Evolutionary conservation across 1,139 yeast genomes (phyloP).

Genomic region (Lodderomyces elongisporus): DNA sequence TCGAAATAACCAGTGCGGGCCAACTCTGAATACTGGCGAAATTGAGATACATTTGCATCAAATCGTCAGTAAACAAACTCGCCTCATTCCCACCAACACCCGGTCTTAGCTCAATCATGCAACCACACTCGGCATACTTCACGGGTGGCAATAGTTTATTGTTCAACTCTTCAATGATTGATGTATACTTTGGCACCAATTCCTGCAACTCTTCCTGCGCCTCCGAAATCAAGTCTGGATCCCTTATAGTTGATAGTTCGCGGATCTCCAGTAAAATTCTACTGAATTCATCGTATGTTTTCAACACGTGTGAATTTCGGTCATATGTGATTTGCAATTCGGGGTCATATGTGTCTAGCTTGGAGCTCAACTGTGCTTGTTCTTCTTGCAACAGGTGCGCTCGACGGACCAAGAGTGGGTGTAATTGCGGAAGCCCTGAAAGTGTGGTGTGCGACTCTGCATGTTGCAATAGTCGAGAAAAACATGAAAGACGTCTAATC

Average conservation of each 20-base stretch:
- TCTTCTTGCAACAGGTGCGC: constrained; percentile 54
- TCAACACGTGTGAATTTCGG: constrained; percentile 31
- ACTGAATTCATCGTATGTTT: constrained; percentile 34
- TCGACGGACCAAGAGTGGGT: constrained; percentile 58
- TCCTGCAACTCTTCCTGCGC: constrained; percentile 26
- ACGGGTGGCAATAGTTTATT: constrained; percentile 67
- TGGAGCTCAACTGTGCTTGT: constrained; percentile 41
- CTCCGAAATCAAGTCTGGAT: constrained; percentile 18
- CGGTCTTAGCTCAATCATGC: constrained; percentile 82
- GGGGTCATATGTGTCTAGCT: constrained; percentile 14
- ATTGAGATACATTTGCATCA: constrained; percentile 74
- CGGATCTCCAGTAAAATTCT: constrained; percentile 36
- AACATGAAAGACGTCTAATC: too few relatives aligned
- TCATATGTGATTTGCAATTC: constrained; percentile 12
- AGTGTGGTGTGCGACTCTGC: background rate
- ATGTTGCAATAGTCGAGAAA: background rate
- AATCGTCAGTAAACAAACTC: constrained; percentile 73
- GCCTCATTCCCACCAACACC: constrained; percentile 98
- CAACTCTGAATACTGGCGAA: constrained; percentile 65
- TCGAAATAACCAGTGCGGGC: constrained; percentile 59
- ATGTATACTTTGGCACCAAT: constrained; percentile 31
- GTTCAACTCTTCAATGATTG: constrained; percentile 44
- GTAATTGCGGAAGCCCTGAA: constrained; percentile 23
- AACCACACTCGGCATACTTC: constrained; percentile 70
- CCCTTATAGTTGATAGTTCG: constrained; percentile 31